Conservation (phyloP, 441 rosid species). For the Erodium trifolium region DNA sequence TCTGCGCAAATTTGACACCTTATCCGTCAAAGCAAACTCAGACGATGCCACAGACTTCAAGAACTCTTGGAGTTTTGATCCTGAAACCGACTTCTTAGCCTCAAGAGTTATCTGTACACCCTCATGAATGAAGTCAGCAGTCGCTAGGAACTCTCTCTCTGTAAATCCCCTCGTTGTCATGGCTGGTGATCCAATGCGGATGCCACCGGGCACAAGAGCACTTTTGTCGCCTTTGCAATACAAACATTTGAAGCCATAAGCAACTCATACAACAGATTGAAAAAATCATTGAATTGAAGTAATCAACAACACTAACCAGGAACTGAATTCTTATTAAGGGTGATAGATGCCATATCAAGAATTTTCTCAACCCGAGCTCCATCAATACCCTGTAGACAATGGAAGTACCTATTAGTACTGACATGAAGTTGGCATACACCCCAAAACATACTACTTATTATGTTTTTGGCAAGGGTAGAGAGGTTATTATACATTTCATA, state of each 20-base stretch:
- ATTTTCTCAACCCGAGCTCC: conserved; percentile 86
- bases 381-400: conserved; percentile 50
- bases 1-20: conserved; percentile 40
- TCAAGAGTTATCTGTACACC: conserved; percentile 64
- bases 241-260: too few species aligned
- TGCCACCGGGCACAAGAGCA: conserved; percentile 82
- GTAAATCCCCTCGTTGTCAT: conserved; percentile 84
- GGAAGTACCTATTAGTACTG: too few species aligned
- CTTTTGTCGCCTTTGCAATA: conserved; percentile 63
- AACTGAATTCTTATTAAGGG: conserved; percentile 87
- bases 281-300: too few species aligned
- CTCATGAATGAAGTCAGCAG: conserved; percentile 67
- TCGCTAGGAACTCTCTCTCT: conserved; percentile 55
- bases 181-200: conserved; percentile 85
- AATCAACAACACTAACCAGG: conserved; percentile 41
- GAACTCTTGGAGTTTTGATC: conserved; percentile 78
- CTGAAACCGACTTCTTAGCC: conserved; percentile 44
- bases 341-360: conserved; percentile 86
- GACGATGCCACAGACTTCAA: conserved; percentile 46
- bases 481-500: too few species aligned
- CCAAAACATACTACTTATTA: too few species aligned
- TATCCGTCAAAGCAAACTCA: conserved; percentile 41
- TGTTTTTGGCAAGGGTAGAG: too few species aligned
- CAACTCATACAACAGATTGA: too few species aligned
- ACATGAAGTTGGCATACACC: too few species aligned